A percentile compares a stretch with the other conserved stretches of the same genome.
Evolutionary conservation across 495 filamentous ascomycete genomes (phyloP).

Genomic region (Penicillium silybi): DNA sequence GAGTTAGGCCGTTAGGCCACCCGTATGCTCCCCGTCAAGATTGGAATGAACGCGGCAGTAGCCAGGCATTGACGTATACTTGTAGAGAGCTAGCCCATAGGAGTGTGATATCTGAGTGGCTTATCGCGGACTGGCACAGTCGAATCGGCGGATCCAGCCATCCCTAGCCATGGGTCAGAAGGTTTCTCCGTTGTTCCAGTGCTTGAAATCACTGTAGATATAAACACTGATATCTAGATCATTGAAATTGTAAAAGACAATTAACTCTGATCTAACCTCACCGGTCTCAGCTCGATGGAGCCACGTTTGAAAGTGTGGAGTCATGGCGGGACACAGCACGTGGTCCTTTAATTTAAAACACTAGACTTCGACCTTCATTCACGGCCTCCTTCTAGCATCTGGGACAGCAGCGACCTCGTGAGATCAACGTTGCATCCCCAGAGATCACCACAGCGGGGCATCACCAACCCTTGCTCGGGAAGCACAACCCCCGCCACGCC

Average conservation of each 20-base stretch:
- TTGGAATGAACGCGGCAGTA: no score
- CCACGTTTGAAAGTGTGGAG: slow-evolving; percentile 12
- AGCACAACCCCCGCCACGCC: no score
- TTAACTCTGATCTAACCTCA: not conserved
- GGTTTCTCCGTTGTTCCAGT: no score
- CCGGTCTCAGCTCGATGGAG: slow-evolving; percentile 5
- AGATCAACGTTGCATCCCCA: not conserved
- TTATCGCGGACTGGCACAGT: not conserved
- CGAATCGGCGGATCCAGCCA: not conserved
- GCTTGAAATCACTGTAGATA: no score
- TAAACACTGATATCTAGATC: not conserved
- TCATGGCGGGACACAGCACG: slow-evolving; percentile 6
- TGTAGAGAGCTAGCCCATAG: not conserved
- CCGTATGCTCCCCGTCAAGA: no score
- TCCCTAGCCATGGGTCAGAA: not conserved
- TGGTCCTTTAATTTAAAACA: not conserved
- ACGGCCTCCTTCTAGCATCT: not conserved
- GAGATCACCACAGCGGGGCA: not conserved
- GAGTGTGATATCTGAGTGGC: not conserved
- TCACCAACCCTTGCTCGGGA: not conserved
- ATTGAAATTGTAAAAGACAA: not conserved
- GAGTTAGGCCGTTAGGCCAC: not conserved
- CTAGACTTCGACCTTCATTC: not conserved
- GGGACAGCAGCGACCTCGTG: not conserved
- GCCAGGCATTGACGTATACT: no score